Evolutionary conservation across 495 filamentous ascomycete species (phyloP).

Genomic region (Annulohypoxylon moriforme): DNA sequence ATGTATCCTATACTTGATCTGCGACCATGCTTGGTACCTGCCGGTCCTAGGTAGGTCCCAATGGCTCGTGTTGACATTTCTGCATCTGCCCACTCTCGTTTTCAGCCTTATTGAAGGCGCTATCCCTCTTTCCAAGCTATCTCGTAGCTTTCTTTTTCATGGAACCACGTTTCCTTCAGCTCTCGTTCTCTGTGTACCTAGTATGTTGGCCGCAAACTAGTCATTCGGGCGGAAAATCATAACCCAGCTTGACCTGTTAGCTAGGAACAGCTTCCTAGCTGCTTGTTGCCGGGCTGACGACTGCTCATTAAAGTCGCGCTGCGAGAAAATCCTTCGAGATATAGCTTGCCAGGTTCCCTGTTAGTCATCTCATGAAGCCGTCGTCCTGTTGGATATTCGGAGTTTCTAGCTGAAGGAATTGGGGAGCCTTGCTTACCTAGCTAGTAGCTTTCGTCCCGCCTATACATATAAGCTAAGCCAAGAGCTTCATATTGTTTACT

Average conservation of each 20-base stretch:
- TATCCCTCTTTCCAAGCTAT: constrained; percentile 29
- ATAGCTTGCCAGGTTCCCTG: constrained; percentile 23
- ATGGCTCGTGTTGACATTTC: constrained; percentile 38
- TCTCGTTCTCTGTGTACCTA: constrained; percentile 8
- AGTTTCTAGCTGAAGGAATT: constrained; percentile 31
- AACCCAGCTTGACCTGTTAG: constrained; percentile 12
- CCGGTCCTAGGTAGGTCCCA: constrained; percentile 35
- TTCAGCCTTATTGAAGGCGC: constrained; percentile 42
- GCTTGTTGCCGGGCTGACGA: constrained; percentile 23
- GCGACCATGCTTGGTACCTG: constrained; percentile 38
- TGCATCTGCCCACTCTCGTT: constrained; percentile 14
- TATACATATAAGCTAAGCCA: constrained; percentile 37
- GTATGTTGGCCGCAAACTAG: constrained; percentile 8
- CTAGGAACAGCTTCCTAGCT: constrained; percentile 14
- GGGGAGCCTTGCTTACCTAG: constrained; percentile 22
- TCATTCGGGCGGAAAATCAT: constrained; percentile 19
- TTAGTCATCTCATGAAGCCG: constrained; percentile 21
- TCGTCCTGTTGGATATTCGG: constrained; percentile 28
- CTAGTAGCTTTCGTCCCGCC: constrained; percentile 1
- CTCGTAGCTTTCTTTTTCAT: constrained; percentile 27
- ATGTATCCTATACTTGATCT: constrained; percentile 38
- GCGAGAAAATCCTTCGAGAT: constrained; percentile 27
- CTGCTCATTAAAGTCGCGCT: constrained; percentile 23
- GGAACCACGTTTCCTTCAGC: constrained; percentile 20
- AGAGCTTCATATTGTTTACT: constrained; percentile 10